Evolutionary conservation across 2,329 filamentous ascomycete species (phyloP).

Genomic region (Achaetomium macrosporum): DNA sequence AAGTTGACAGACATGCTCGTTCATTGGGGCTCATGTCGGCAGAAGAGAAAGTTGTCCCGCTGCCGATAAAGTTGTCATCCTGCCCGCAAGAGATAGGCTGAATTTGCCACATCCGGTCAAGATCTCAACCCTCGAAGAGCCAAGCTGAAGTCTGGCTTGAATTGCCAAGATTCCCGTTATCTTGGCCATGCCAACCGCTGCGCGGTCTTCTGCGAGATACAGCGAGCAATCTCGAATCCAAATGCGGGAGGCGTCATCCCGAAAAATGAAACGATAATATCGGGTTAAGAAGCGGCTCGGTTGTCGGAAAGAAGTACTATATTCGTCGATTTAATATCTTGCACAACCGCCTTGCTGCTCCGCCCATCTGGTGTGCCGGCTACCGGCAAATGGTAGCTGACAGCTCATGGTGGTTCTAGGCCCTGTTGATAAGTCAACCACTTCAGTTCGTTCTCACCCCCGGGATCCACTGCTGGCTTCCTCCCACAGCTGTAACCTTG

Average conservation of each 20-base stretch:
- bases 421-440: neutral
- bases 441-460: neutral
- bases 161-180: too few relatives aligned
- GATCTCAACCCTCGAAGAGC: too few relatives aligned
- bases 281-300: constrained; percentile 21
- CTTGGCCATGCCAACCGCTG: too few relatives aligned
- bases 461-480: neutral
- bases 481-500: too few relatives aligned
- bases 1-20: neutral
- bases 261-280: too few relatives aligned
- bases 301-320: constrained; percentile 26
- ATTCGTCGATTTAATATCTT: constrained; percentile 19
- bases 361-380: constrained; percentile 9
- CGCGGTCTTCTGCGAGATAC: too few relatives aligned
- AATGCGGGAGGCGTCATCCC: too few relatives aligned
- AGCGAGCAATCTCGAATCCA: too few relatives aligned
- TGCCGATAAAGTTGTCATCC: neutral
- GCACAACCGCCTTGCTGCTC: neutral
- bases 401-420: neutral
- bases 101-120: too few relatives aligned
- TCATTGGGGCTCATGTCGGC: constrained; percentile 1
- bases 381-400: neutral
- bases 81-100: too few relatives aligned
- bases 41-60: neutral
- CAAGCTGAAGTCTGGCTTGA: too few relatives aligned